A percentile compares a stretch with the other conserved stretches of the same genome.
Conservation (phyloP, 768 basidiomycete genomes). For the Suillus bovinus region DNA sequence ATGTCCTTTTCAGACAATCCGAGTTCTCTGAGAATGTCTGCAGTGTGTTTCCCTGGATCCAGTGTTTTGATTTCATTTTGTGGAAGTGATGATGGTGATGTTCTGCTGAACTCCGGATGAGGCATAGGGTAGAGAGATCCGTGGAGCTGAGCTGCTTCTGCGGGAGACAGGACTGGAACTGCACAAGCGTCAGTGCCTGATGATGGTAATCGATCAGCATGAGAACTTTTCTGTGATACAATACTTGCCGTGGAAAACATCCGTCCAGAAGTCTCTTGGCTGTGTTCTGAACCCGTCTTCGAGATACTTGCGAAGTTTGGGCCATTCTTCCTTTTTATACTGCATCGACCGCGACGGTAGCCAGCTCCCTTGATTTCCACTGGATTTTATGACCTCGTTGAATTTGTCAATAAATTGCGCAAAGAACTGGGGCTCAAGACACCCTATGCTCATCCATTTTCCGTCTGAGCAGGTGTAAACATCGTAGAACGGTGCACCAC, state of each 20-base stretch:
- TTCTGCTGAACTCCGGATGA: conserved; percentile 48
- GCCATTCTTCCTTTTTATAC: conserved; percentile 52
- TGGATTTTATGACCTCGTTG: conserved; percentile 46
- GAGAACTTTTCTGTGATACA: background rate
- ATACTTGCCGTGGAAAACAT: conserved; percentile 60
- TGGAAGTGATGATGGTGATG: conserved; percentile 26
- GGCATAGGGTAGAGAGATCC: conserved; percentile 45
- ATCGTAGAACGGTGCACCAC: conserved; percentile 77
- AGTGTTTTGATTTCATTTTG: conserved; percentile 25
- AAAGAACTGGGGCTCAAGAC: conserved; percentile 75
- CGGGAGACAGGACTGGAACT: conserved; percentile 63
- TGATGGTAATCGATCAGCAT: conserved; percentile 3
- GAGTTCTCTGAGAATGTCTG: conserved; percentile 51
- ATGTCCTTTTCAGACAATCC: conserved; percentile 47
- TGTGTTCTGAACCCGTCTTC: conserved; percentile 60
- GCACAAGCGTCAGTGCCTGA: conserved; percentile 73
- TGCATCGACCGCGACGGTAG: conserved; percentile 50
- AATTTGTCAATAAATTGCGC: conserved; percentile 58
- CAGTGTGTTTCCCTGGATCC: conserved; percentile 53
- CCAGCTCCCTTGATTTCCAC: conserved; percentile 50
- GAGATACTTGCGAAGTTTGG: conserved; percentile 54
- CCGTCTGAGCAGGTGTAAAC: conserved; percentile 74
- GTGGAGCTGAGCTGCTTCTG: conserved; percentile 55
- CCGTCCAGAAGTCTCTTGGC: conserved; percentile 68
- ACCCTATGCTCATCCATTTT: conserved; percentile 74